Conservation (phyloP, 139 green algal species). For the Chlorella vulgaris region DNA sequence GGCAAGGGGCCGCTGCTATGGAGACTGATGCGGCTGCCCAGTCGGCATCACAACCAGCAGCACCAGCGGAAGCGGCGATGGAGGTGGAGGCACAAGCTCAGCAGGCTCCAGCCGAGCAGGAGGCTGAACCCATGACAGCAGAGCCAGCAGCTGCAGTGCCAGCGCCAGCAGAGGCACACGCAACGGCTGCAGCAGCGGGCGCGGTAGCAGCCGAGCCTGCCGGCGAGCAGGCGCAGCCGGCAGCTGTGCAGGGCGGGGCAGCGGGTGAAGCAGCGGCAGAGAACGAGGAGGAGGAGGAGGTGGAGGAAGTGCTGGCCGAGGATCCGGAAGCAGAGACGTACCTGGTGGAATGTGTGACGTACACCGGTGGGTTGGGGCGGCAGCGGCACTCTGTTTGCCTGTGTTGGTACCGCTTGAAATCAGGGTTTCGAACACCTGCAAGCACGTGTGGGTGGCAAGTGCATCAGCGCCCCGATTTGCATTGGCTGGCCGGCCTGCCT, state of each 20-base stretch:
- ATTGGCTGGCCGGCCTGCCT: not conserved
- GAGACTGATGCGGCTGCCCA: not conserved
- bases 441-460: not conserved
- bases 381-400: not conserved
- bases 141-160: not conserved
- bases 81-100: conserved; percentile 21
- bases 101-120: conserved; percentile 13
- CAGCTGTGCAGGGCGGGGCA: not conserved
- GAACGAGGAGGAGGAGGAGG: not conserved
- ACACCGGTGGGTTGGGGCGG: conserved; percentile 1
- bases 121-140: not conserved
- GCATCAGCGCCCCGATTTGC: not conserved
- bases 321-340: conserved; percentile 39
- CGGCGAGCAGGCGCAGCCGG: conserved; percentile 7
- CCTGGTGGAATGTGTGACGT: conserved; percentile 69
- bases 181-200: not conserved
- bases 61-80: conserved; percentile 3
- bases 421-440: no score
- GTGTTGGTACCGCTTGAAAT: not conserved
- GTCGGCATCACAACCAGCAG: no score
- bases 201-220: not conserved
- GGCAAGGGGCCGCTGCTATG: not conserved
- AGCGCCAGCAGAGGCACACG: not conserved
- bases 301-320: conserved; percentile 9
- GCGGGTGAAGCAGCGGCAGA: conserved; percentile 4